Evolutionary conservation across 2,329 filamentous ascomycete species (phyloP), one percentile per base, ranked within the genome.

Genomic region (Talaromyces sp.): DNA sequence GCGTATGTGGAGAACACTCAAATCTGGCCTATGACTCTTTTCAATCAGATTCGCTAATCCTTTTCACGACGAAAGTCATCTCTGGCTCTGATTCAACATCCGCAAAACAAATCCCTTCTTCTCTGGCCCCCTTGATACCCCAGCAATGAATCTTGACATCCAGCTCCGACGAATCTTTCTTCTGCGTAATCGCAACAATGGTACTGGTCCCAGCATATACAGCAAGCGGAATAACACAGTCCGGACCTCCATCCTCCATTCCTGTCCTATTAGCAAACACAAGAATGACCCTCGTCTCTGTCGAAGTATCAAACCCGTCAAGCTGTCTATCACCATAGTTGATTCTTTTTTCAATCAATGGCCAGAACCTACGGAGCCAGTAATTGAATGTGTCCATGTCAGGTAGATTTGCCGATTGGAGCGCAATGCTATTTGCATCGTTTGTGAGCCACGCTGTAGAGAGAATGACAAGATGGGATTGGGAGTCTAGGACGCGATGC

Each of bases 401-500:
- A 3, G 84, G 83, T 59, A 77, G 71, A 5, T 71, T 70, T 0
- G 77, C 73, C 18, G 82, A 73, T 7, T 72, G 62, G 21, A 73
- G 72, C 31, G 86, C 70, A 63, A 84, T 83, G 25, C 81, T 77
- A 2, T 79, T 76, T 28, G 75, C 72, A 25, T 85, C 72, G 31
- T 78, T 71, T 16, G 83, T 85, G 25, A 87, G 71, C 86, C 86
- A 88, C 1, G 86, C 86, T 83, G 87, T 88, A n/a, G 79, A 82
- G 16, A 88, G 68, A 58, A 87, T 80, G 4, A 88, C 80, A 23
- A 88, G 69, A 54, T 80, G 78, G 0, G 82, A 79, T 12, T 77
- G 70, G 0, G 77, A 75, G 44, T 77, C 70, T 5, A 86, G 71
- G 33, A 83, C 83, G 16, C 82, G 79, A 57, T 77, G 82, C 1